Evolutionary conservation across 2,329 filamentous ascomycete genomes (phyloP), one percentile per base, ranked within the genome.

Genomic region (Helotiales sp.): DNA sequence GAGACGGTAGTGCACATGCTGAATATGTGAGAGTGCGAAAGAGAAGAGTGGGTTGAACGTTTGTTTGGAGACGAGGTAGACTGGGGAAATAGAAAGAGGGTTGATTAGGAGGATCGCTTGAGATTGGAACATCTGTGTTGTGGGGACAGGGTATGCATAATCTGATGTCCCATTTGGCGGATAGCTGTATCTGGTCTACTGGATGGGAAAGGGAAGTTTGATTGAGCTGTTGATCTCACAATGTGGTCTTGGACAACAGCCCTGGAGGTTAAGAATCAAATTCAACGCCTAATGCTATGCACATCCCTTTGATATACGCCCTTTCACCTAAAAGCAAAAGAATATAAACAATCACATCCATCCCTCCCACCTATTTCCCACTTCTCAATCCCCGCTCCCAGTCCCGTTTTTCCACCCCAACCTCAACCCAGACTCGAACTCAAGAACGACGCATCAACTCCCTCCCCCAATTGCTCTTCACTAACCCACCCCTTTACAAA

Each of bases 401-500:
- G n/a, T 52, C 45, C 49, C 34, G 62, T n/a, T n/a, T n/a, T n/a
- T n/a, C n/a, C n/a, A n/a, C n/a, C n/a, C n/a, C n/a, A n/a, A n/a
- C n/a, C n/a, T n/a, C n/a, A n/a, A n/a, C 34, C 15, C 22, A 52
- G n/a, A 40, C 45, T 49, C 34, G 62, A 26, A 57, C 58, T 66
- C 58, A 65, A 57, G 57, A 61, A 47, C 49, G 57, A 61, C 37
- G 24, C 58, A 58, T 65, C 64, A n/a, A 67, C 45, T 1, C 68
- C 68, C 15, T 47, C 57, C 15, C 47, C 63, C 24, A 73, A 50
- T 32, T 74, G 69, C 37, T 69, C 67, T 63, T 69, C 67, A 3
- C 30, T 65, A 15, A 75, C 61, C 73, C 74, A 75, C 0, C 73
- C 73, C 57, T 50, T 47, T 17, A 66, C 65, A 58, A 71, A 59